Evolutionary conservation across 2,329 filamentous ascomycete species (phyloP).

Genomic region (Tolypocladium ovalisporum): DNA sequence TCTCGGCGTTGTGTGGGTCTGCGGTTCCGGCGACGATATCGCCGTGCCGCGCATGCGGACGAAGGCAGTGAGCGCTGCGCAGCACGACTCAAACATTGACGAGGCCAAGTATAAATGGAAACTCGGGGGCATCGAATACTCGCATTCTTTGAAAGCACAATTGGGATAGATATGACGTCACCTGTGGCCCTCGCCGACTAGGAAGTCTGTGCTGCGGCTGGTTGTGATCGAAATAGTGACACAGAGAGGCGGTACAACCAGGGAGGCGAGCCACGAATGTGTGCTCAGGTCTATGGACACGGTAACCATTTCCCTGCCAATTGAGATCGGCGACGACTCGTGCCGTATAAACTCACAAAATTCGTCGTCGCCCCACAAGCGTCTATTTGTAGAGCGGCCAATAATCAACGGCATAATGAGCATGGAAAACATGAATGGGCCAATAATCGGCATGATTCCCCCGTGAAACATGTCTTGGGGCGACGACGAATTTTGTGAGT

Average conservation of each 20-base stretch:
- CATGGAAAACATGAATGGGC: no score
- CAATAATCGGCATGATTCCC: no score
- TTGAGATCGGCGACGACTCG: neutral
- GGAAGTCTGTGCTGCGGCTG: neutral
- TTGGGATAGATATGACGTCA: neutral
- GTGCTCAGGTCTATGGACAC: neutral
- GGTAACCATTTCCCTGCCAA: neutral
- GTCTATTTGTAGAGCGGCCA: no score
- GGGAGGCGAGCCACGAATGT: neutral
- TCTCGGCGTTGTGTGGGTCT: neutral
- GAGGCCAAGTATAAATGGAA: neutral
- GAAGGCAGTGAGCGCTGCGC: neutral
- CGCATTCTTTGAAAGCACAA: neutral
- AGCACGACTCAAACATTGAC: neutral
- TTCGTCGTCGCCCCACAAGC: no score
- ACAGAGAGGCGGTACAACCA: neutral
- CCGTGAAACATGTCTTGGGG: no score
- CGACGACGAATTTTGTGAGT: no score
- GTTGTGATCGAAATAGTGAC: neutral
- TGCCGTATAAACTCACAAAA: no score
- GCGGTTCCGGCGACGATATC: neutral
- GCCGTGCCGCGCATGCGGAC: neutral
- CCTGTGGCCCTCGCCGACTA: no score
- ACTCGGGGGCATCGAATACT: neutral
- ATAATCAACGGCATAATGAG: no score